phyloP scores from a whole-genome alignment of 2,329 filamentous ascomycete genomes.

The Magnaporthiopsis incrustans region DNA sequence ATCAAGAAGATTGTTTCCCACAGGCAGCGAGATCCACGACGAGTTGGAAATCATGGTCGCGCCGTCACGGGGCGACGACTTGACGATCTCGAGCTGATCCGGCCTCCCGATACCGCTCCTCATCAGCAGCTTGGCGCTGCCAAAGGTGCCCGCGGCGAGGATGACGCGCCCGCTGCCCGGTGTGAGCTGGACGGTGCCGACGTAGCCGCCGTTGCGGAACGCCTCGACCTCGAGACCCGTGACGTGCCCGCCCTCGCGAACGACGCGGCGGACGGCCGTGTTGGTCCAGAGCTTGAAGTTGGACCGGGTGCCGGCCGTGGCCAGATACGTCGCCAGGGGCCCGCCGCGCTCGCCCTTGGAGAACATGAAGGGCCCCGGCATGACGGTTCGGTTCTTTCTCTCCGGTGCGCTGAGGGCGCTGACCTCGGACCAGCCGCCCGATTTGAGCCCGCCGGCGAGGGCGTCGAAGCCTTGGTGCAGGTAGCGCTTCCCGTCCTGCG shows the following conservation, averaged over 20 bases:
- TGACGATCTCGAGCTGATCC: slow-evolving; percentile 40
- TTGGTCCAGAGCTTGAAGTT: slow-evolving; percentile 63
- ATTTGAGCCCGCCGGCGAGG: slow-evolving; percentile 43
- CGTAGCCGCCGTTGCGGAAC: slow-evolving; percentile 38
- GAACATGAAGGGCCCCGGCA: slow-evolving; percentile 56
- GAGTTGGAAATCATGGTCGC: slow-evolving; percentile 34
- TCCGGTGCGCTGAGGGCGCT: slow-evolving; percentile 47
- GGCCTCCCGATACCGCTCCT: slow-evolving; percentile 54
- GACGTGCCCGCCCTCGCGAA: slow-evolving; percentile 52
- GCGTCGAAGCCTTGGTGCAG: slow-evolving; percentile 53
- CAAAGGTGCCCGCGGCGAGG: slow-evolving; percentile 53
- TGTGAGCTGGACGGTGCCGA: slow-evolving; percentile 49
- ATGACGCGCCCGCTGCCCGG: slow-evolving; percentile 49
- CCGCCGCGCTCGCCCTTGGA: slow-evolving; percentile 53
- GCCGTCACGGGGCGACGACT: slow-evolving; percentile 30
- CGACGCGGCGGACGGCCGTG: slow-evolving; percentile 58
- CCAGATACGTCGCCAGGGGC: slow-evolving; percentile 58
- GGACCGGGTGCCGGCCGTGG: slow-evolving; percentile 42
- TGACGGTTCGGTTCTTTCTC: slow-evolving; percentile 53
- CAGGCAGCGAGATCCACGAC: slow-evolving; percentile 39
- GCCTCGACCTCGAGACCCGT: slow-evolving; percentile 61
- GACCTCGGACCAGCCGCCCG: slow-evolving; percentile 54
- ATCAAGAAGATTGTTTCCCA: slow-evolving; percentile 42
- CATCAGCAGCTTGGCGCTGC: slow-evolving; percentile 53
- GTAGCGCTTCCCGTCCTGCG: slow-evolving; percentile 53